Percentiles rank a stretch among this genome's conserved stretches.
phyloP scores from a whole-genome alignment of 495 filamentous ascomycete species.

The Pseudoneurospora amorphoporcata region DNA sequence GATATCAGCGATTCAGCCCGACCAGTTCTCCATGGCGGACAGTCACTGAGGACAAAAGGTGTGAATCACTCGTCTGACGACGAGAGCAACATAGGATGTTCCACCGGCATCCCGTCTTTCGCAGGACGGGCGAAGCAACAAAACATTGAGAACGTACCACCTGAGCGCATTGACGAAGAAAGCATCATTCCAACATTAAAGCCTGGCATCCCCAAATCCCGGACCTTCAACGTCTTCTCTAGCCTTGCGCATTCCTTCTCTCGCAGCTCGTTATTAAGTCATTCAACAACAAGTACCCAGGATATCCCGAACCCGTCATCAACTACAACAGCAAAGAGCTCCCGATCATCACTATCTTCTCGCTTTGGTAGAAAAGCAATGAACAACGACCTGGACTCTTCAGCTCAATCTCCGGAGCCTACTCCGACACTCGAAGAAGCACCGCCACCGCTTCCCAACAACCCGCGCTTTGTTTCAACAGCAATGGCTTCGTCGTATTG shows the following conservation, averaged over 20 bases:
- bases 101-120: neutral
- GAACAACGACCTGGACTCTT: neutral
- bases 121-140: neutral
- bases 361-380: slow-evolving; percentile 1
- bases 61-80: neutral
- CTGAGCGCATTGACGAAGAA: neutral
- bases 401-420: neutral
- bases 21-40: neutral
- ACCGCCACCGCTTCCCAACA: neutral
- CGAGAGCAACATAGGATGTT: neutral
- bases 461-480: slow-evolving; percentile 14
- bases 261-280: slow-evolving; percentile 13
- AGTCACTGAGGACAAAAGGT: neutral
- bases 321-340: neutral
- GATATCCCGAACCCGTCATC: neutral
- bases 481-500: slow-evolving; percentile 37
- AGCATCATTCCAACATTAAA: neutral
- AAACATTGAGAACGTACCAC: slow-evolving; percentile 11
- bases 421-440: neutral
- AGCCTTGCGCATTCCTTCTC: slow-evolving; percentile 30
- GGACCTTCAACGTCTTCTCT: slow-evolving; percentile 29
- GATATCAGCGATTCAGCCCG: neutral
- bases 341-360: neutral
- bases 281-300: neutral
- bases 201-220: slow-evolving; percentile 21